Base-by-base conservation (phyloP, 1,284 basidiomycete species). In the Ceraceosorus guamensis region DNA sequence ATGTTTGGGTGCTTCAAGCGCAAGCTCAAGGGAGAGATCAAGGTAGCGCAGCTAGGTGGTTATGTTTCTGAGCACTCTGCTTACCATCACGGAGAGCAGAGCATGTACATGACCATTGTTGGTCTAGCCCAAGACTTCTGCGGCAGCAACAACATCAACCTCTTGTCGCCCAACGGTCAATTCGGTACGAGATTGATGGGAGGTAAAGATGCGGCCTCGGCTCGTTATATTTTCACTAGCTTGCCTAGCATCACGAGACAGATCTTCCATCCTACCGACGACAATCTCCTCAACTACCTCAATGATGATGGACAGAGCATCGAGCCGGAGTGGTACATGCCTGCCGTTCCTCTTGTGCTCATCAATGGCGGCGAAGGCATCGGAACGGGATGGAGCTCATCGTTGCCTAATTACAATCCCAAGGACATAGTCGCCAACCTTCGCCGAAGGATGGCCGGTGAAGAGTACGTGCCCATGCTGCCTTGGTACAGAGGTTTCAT, bases 311-410 rank as follows among this genome's bases (percentile, higher is more conserved):
- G 89, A 32, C 80, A 84, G 59, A 77, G 80, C 55, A 91, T 99
- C 65, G 95, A 99, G 77, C 95, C 95, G 0, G 89, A 92, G 70
- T 97, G 85, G 80, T 99, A 95, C 76, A 82, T 97, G 77, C 93
- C 95, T 14, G 80, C 91, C 18, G 71, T 97, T 0, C 95, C 95
- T 0, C 81, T 95, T 77, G 82, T 97, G 0, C 81, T 99, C 46
- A 79, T 98, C 73, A 98, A 99, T 70, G 95, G 95, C 13, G 86
- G 88, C 13, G 92, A 97, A 68, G 95, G 95, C 80, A 98, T 99
- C 70, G 95, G 95, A 53, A 99, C 95, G 51, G 91, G 93, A 60
- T 99, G 95, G 93, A 93, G 90, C 72, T 96, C 95, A 0, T 85
- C 79, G 46, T 82, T 99, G 53, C 95, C 95, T 8, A 89, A 87